Evolutionary conservation across 139 green algal species (phyloP), one percentile per base, ranked within the genome.

Genomic region (Desmodesmus armatus): DNA sequence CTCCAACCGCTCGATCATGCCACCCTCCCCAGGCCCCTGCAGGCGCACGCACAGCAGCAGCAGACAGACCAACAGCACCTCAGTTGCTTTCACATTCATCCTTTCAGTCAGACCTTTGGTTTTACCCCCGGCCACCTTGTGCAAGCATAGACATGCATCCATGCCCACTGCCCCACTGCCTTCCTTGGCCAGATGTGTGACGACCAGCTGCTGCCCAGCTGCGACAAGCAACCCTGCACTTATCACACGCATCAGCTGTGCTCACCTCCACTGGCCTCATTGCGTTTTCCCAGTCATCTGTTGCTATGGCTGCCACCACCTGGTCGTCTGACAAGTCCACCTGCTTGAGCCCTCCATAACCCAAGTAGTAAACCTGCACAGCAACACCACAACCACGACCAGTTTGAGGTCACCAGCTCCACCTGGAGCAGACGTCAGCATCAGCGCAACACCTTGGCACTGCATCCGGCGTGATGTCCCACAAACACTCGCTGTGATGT

Each of bases 331-430:
- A 67, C n/a, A 82, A 39, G 55, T 82, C 76, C 29, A 82, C 55
- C 37, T 82, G 76, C 37, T 82, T 82, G 17, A 82, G 37, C 19
- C 51, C 76, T 31, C 7, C 37, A 19, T 82, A 82, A 65, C 76
- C 76, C 41, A 82, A 39, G 35, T 67, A 82, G 76, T 72, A 82
- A 7, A 82, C 76, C 76, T 82, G 55, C 23, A 82, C 66, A 49
- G 66, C 69, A 77, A 13, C 39, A 35, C 19, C 69, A 53, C 5
- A 13, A 63, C 40, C 70, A 78, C 6, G 33, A 74, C 9, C 66
- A 67, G 58, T n/a, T n/a, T n/a, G n/a, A n/a, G n/a, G n/a, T n/a
- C n/a, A n/a, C n/a, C n/a, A n/a, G n/a, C n/a, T n/a, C n/a, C n/a
- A n/a, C n/a, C n/a, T n/a, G n/a, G n/a, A n/a, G n/a, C n/a, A n/a